Evolutionary conservation across 129 eudicot genomes (phyloP).

Genomic region (Flaveria trinervia): DNA sequence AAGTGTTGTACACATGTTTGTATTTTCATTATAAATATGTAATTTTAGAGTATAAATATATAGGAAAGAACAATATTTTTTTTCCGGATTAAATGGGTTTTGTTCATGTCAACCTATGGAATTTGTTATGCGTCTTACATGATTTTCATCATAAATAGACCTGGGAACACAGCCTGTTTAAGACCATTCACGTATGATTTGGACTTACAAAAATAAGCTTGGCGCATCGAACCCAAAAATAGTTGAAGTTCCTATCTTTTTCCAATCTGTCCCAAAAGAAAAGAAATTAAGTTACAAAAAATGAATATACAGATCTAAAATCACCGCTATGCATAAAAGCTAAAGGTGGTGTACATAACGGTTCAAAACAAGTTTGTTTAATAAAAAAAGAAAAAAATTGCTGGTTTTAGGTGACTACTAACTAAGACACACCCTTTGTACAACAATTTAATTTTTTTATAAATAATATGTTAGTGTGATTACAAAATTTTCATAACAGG

Average conservation of each 20-base stretch:
- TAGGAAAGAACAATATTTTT: too few relatives aligned
- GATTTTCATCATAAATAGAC: too few relatives aligned
- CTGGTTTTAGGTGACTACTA: too few relatives aligned
- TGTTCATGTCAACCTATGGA: too few relatives aligned
- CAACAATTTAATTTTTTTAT: not conserved
- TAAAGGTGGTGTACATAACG: not conserved
- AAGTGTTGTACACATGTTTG: too few relatives aligned
- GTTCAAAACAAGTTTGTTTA: too few relatives aligned
- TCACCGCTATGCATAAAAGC: not conserved
- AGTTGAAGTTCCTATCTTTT: constrained; percentile 61
- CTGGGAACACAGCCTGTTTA: too few relatives aligned
- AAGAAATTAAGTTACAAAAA: not conserved
- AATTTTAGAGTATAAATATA: too few relatives aligned
- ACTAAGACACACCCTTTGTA: not conserved
- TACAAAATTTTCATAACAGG: not conserved
- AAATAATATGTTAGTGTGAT: not conserved
- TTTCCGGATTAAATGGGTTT: too few relatives aligned
- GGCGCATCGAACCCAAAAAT: constrained; percentile 61
- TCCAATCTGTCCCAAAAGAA: constrained; percentile 56
- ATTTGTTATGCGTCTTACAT: too few relatives aligned
- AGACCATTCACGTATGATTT: not conserved
- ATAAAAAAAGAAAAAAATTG: too few relatives aligned
- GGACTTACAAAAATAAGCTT: constrained; percentile 74
- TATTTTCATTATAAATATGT: too few relatives aligned
- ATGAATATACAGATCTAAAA: not conserved